phyloP scores from a whole-genome alignment of 1,284 basidiomycete genomes.

The Testicularia cyperi region DNA sequence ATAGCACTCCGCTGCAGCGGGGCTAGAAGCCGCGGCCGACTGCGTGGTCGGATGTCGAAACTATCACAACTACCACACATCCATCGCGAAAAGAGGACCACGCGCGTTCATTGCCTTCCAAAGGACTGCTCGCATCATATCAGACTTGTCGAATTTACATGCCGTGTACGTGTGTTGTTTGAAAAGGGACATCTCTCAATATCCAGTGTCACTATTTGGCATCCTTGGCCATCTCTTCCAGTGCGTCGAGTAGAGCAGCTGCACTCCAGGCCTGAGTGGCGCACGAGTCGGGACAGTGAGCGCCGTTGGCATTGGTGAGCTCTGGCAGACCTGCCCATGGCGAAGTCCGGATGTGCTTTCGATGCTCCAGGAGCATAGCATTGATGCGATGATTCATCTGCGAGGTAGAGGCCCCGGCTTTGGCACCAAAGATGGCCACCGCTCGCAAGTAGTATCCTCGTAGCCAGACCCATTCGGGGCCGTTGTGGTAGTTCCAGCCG shows the following conservation, averaged over 20 bases:
- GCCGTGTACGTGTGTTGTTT: too few relatives aligned
- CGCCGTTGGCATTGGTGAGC: constrained; percentile 50
- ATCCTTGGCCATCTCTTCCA: constrained; percentile 42
- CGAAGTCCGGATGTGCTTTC: constrained; percentile 31
- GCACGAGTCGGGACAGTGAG: constrained; percentile 49
- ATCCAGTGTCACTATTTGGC: too few relatives aligned
- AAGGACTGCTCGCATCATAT: too few relatives aligned
- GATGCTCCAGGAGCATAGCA: constrained; percentile 40
- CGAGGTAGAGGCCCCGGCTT: constrained; percentile 20
- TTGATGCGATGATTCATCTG: constrained; percentile 43
- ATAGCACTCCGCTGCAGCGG: too few relatives aligned
- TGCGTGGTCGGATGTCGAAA: too few relatives aligned
- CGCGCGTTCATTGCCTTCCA: too few relatives aligned
- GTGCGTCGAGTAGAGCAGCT: constrained; percentile 45
- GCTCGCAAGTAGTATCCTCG: constrained; percentile 92
- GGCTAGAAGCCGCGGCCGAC: too few relatives aligned
- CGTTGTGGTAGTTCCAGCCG: constrained; percentile 63
- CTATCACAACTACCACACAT: too few relatives aligned
- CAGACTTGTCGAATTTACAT: too few relatives aligned
- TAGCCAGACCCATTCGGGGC: constrained; percentile 91
- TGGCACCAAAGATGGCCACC: constrained; percentile 65
- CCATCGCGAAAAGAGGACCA: too few relatives aligned
- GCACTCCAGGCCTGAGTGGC: constrained; percentile 55
- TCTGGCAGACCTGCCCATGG: constrained; percentile 55
- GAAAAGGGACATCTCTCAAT: too few relatives aligned